Evolutionary conservation across 2,329 filamentous ascomycete species (phyloP).

Genomic region (Cladosporium sphaerospermum): DNA sequence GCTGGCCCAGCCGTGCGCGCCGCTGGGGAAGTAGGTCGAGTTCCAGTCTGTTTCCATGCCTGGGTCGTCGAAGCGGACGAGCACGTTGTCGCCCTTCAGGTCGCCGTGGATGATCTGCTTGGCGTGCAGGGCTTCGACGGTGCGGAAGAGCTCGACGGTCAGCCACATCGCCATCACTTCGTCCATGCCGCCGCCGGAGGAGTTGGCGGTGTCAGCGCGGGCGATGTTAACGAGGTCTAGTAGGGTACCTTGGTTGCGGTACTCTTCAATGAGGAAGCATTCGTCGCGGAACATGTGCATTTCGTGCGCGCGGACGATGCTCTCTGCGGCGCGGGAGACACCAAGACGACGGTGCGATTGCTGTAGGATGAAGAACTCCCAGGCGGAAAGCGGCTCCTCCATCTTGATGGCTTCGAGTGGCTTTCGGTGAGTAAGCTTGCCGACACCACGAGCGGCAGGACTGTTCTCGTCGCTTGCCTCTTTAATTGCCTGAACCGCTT

Average conservation of each 20-base stretch:
- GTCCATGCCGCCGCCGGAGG: conserved; percentile 67
- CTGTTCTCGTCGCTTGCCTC: conserved; percentile 37
- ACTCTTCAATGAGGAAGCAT: conserved; percentile 82
- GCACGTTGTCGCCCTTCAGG: conserved; percentile 90
- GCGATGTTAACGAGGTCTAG: conserved; percentile 92
- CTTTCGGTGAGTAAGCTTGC: conserved; percentile 54
- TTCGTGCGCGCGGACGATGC: conserved; percentile 77
- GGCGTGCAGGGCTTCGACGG: conserved; percentile 76
- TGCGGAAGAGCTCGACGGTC: conserved; percentile 81
- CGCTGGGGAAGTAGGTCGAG: conserved; percentile 64
- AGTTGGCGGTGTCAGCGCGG: conserved; percentile 49
- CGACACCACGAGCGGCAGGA: conserved; percentile 43
- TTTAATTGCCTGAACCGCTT: conserved; percentile 31
- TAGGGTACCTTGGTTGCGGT: conserved; percentile 80
- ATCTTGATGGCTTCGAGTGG: conserved; percentile 84
- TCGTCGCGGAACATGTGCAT: conserved; percentile 89
- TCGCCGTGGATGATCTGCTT: conserved; percentile 83
- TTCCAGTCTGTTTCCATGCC: conserved; percentile 43
- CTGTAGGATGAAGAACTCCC: conserved; percentile 96
- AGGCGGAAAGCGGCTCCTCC: conserved; percentile 79
- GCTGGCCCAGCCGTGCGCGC: conserved; percentile 67
- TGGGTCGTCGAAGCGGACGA: conserved; percentile 67
- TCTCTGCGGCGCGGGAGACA: conserved; percentile 61
- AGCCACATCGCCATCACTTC: conserved; percentile 94
- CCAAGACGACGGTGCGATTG: conserved; percentile 71